phyloP scores from a whole-genome alignment of 2,329 filamentous ascomycete species.

The Aspergillus fructus region DNA sequence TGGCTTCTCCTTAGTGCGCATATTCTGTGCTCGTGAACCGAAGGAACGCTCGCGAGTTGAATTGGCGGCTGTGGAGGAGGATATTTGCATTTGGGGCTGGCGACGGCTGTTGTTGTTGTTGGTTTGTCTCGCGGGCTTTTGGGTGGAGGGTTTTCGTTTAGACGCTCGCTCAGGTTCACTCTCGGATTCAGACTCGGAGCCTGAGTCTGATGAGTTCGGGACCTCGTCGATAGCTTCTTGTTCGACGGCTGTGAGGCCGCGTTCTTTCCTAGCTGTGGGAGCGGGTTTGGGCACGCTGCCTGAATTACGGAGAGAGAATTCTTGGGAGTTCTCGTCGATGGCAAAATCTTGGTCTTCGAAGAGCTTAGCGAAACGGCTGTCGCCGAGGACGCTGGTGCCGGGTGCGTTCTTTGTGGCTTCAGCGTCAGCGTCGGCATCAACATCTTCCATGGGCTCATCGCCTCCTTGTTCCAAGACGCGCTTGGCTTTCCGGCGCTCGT shows the following conservation, averaged over 20 bases:
- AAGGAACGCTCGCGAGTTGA: conserved; percentile 56
- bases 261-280: conserved; percentile 34
- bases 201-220: conserved; percentile 41
- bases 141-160: conserved; percentile 34
- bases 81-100: conserved; percentile 57
- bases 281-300: conserved; percentile 59
- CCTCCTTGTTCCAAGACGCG: conserved; percentile 56
- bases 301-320: conserved; percentile 87
- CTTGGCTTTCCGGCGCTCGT: conserved; percentile 45
- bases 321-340: conserved; percentile 83
- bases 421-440: conserved; percentile 14
- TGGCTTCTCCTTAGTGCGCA: conserved; percentile 37
- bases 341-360: conserved; percentile 93
- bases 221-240: conserved; percentile 58
- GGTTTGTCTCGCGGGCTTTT: conserved; percentile 47
- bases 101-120: conserved; percentile 37
- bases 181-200: conserved; percentile 35
- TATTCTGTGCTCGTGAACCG: conserved; percentile 53
- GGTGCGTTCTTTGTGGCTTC: conserved; percentile 23
- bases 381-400: conserved; percentile 69
- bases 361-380: conserved; percentile 81
- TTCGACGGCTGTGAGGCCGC: conserved; percentile 62
- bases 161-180: conserved; percentile 22
- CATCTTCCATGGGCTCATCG: conserved; percentile 47
- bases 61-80: conserved; percentile 49